phyloP scores from a whole-genome alignment of 2,329 filamentous ascomycete species.

The Rhynchosporium secalis region DNA sequence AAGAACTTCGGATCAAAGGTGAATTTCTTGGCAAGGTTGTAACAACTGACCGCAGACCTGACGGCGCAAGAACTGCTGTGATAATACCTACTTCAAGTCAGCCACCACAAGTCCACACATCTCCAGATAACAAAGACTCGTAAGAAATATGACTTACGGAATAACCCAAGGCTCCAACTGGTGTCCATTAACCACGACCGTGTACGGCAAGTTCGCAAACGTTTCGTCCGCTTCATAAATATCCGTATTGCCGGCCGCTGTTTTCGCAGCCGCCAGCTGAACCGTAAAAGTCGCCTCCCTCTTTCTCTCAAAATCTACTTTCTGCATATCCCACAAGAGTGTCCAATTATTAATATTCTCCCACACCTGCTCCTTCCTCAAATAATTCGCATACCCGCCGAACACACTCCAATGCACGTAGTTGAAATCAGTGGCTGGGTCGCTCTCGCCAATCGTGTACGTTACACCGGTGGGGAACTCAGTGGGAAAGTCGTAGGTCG shows the following conservation, averaged over 20 bases:
- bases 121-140: not conserved
- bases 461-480: conserved; percentile 61
- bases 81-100: conserved; percentile 45
- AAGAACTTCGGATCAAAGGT: conserved; percentile 52
- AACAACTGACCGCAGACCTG: conserved; percentile 60
- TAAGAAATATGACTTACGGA: conserved; percentile 44
- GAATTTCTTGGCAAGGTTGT: conserved; percentile 61
- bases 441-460: conserved; percentile 56
- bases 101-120: conserved; percentile 14
- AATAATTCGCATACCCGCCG: conserved; percentile 53
- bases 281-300: conserved; percentile 59
- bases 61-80: conserved; percentile 61
- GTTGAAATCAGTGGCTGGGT: conserved; percentile 54
- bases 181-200: conserved; percentile 49
- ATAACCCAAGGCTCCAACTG: conserved; percentile 55
- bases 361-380: conserved; percentile 46
- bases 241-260: conserved; percentile 62
- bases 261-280: conserved; percentile 63
- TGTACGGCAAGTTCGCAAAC: conserved; percentile 54
- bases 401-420: conserved; percentile 68
- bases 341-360: conserved; percentile 61
- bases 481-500: conserved; percentile 55
- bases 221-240: conserved; percentile 54
- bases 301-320: conserved; percentile 45
- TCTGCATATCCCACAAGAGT: conserved; percentile 51